Percentiles rank a stretch among this genome's conserved stretches.
These are phyloP conservation scores for Mortierella alpina DNA, from an alignment of 192 early-diverging fungal species.

Conservation along the genomic window DNA sequence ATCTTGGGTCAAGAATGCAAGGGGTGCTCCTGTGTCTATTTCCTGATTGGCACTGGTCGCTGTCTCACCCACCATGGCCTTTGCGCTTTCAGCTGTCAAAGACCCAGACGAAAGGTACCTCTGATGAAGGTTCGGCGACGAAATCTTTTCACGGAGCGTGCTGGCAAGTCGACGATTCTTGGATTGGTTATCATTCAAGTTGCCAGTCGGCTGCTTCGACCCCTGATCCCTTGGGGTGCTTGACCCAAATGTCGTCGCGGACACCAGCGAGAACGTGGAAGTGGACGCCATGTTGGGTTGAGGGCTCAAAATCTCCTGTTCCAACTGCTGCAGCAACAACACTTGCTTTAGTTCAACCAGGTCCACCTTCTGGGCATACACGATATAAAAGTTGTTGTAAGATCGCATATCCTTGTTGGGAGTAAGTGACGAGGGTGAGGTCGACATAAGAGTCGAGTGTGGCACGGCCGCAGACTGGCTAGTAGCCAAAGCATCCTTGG, in stretches of 20 bases:
- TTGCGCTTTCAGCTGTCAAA: neutral
- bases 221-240: neutral
- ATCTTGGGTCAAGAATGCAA: slow-evolving; percentile 29
- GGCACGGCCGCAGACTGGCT: neutral
- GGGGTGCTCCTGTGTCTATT: slow-evolving; percentile 11
- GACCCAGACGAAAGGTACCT: neutral
- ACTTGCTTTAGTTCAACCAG: slow-evolving; percentile 32
- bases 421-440: neutral
- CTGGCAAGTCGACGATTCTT: neutral
- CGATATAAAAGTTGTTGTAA: slow-evolving; percentile 45
- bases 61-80: neutral
- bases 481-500: slow-evolving; percentile 24
- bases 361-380: slow-evolving; percentile 45
- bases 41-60: neutral
- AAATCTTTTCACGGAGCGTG: slow-evolving; percentile 5
- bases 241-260: neutral
- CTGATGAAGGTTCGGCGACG: slow-evolving; percentile 15
- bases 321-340: slow-evolving; percentile 20
- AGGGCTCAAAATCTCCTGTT: slow-evolving; percentile 41
- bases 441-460: neutral
- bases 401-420: slow-evolving; percentile 44
- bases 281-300: slow-evolving; percentile 7
- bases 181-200: neutral
- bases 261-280: slow-evolving; percentile 9
- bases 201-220: neutral